Evolutionary conservation across 75 land plant species (phyloP).

Genomic region (Gnetum montanum): DNA sequence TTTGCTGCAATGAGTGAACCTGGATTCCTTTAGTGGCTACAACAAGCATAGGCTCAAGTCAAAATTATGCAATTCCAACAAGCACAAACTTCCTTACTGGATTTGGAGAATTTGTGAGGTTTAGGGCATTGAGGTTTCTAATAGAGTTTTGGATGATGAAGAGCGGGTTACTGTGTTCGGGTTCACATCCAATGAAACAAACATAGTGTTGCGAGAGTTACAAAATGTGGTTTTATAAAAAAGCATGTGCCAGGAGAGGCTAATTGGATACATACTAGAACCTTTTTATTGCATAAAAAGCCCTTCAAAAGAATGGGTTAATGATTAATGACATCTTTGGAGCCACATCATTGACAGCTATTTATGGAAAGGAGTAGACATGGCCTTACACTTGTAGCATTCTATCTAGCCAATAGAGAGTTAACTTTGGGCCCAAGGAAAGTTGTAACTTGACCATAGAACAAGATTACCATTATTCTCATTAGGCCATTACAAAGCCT

Average conservation of each 20-base stretch:
- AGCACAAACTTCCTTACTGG: too few relatives aligned
- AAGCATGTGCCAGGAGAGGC: conserved; percentile 86
- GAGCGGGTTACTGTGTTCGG: conserved; percentile 97
- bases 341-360: conserved; percentile 63
- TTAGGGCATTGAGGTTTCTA: conserved; percentile 22
- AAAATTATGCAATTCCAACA: too few relatives aligned
- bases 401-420: conserved; percentile 20
- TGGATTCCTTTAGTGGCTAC: too few relatives aligned
- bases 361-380: conserved; percentile 44
- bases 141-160: conserved; percentile 46
- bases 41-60: too few relatives aligned
- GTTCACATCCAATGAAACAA: conserved; percentile 80
- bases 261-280: conserved; percentile 97
- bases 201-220: conserved; percentile 85
- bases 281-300: conserved; percentile 82
- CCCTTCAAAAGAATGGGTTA: conserved; percentile 78
- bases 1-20: too few relatives aligned
- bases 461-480: too few relatives aligned
- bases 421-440: conserved; percentile 11
- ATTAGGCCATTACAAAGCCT: too few relatives aligned
- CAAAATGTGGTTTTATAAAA: conserved; percentile 81
- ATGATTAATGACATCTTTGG: conserved; percentile 71
- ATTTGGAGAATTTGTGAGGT: conserved; percentile 79
- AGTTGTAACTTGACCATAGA: conserved; percentile 42
- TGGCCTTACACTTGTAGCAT: conserved; percentile 53